Evolutionary conservation across 2,329 filamentous ascomycete species (phyloP), one percentile per base, ranked within the genome.

Genomic region (Colletotrichum sp.): DNA sequence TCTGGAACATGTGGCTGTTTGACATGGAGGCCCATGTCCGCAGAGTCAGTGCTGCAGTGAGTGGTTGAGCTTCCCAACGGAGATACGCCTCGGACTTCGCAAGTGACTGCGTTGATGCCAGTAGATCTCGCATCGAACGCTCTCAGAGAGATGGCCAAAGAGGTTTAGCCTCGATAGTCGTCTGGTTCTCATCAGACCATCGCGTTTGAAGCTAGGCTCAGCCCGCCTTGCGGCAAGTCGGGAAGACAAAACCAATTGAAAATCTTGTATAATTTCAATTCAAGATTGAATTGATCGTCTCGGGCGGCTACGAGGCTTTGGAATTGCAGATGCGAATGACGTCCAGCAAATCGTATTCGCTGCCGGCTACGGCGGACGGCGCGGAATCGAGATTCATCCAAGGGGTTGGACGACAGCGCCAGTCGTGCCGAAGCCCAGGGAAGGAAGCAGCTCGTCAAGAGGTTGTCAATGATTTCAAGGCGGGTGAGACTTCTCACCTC

Each of bases 11-110:
- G 21, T 61, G 32, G n/a, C 48, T 30, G 61, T 61, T 72, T 66
- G 69, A 66, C 69, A 72, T 75, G 69, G 72, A 56, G 61, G 36
- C 43, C 69, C 72, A 72, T 67, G 72, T 9, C 38, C 21, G 30
- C 24, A 24, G 55, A 56, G 24, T 72, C 69, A 26, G 66, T 75
- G 62, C 30, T 55, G 30, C 15, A 16, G 24, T 38, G 28, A 62
- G 2, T n/a, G 34, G 21, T 15, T 60, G 8, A 24, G 60, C 36
- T 38, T 52, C 60, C 10, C 34, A 32, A 26, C 28, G 32, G 34
- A 28, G 16, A 24, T 26, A 21, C 18, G 28, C 36, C 28, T 52
- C 28, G 55, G 36, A 30, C 58, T 36, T 36, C 43, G 30, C n/a
- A 18, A 24, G 6, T 36, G 34, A n/a, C 43, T 64, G 43, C 30